Evolutionary conservation across 2,329 filamentous ascomycete genomes (phyloP).

Genomic region (Paracorniculantispora psalliotae): DNA sequence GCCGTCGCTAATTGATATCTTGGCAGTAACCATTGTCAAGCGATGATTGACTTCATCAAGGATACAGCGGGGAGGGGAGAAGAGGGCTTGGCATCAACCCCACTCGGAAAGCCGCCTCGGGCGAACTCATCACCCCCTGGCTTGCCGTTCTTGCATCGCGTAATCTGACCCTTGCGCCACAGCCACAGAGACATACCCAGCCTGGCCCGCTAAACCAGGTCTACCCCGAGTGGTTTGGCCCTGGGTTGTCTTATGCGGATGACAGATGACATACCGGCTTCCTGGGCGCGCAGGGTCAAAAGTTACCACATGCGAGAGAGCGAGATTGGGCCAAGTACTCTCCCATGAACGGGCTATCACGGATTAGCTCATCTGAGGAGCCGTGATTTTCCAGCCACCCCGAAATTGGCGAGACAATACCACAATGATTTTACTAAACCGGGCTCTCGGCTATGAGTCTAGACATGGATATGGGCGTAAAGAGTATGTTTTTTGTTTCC

Average conservation of each 20-base stretch:
- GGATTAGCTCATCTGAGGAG: not conserved
- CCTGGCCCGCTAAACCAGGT: not conserved
- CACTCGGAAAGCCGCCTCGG: not conserved
- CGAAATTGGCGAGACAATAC: not conserved
- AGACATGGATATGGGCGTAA: not conserved
- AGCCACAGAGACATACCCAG: not conserved
- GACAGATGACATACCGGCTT: not conserved
- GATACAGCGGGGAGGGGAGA: slow-evolving; percentile 23
- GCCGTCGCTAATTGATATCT: slow-evolving; percentile 22
- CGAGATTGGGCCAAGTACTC: not conserved
- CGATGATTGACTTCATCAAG: slow-evolving; percentile 41
- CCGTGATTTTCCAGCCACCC: not conserved
- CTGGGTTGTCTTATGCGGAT: not conserved
- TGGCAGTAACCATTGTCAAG: slow-evolving; percentile 56
- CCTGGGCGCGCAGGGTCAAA: not conserved
- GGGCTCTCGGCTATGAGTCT: not conserved
- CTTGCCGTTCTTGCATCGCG: not conserved
- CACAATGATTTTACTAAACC: not conserved
- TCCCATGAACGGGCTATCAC: not conserved
- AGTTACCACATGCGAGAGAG: not conserved
- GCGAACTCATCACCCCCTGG: not conserved
- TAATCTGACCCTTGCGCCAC: not conserved
- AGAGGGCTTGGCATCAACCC: slow-evolving; percentile 15
- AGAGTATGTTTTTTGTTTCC: not conserved
- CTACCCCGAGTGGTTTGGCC: not conserved